Evolutionary conservation across 805 yeast species (phyloP), one percentile per base, ranked within the genome.

Genomic region (Candida easanensis): DNA sequence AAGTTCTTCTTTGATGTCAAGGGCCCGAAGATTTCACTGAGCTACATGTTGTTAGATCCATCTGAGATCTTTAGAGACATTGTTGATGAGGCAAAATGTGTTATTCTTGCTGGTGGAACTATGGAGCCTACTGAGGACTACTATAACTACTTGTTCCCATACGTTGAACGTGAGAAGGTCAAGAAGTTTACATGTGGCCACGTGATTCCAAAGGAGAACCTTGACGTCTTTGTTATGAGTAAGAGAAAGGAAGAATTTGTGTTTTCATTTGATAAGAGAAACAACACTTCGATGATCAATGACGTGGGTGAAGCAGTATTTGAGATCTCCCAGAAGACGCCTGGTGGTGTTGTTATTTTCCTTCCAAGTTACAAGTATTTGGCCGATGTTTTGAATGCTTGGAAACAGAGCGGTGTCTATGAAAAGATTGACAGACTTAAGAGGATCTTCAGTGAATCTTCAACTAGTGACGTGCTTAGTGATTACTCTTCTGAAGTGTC

Each of bases 91-190:
- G 71, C 88, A 0, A 72, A 72, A 50, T 82, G 90, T 60, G 84
- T 90, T 0, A 68, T 91, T 2, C 60, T 90, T 3, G 93, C 96
- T 2, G 98, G 98, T 27, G 98, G 98, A 13, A 90, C 98, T 0
- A 88, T 89, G 96, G 91, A 86, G 57, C 97, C 97, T 0, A 69
- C 81, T 26, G 57, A 70, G n/a, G 96, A 90, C 50, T 85, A 81
- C 58, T 63, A 74, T 5, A 68, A 77, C n/a, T 77, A 73, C 49
- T 63, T 89, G 28, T 78, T 87, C 38, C 95, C 95, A 0, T 72
- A 76, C 33, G 42, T 84, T 2, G 52, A 69, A 2, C 49, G 63
- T 0, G 42, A 54, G 0, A 51, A 73, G 33, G 71, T 86, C 8
- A 63, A 69, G 20, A 70, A 66, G 22, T 84, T 87, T 56, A 71